phyloP scores from a whole-genome alignment of 768 basidiomycete species.

The Rhodosporidiobolus sp. region DNA sequence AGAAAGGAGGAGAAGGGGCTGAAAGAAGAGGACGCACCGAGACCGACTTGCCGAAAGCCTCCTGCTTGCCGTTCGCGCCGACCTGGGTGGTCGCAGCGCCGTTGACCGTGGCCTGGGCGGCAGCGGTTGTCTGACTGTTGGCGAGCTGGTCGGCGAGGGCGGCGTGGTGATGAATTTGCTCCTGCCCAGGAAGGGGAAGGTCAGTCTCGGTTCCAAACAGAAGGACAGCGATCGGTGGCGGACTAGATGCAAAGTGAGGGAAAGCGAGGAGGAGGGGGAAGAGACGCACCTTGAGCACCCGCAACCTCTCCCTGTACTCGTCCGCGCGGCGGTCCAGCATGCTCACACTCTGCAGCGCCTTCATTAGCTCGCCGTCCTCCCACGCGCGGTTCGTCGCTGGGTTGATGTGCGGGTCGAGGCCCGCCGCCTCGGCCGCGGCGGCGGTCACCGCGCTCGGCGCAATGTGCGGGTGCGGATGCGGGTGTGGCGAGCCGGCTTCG shows the following conservation, averaged over 20 bases:
- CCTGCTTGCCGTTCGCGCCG: neutral
- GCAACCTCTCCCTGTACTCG: slow-evolving; percentile 33
- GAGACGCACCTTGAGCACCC: slow-evolving; percentile 31
- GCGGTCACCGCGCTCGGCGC: slow-evolving; percentile 15
- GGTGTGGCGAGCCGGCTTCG: neutral
- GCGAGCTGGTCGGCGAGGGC: slow-evolving; percentile 31
- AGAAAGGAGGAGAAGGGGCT: neutral
- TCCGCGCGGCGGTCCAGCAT: slow-evolving; percentile 31
- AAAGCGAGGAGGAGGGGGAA: neutral
- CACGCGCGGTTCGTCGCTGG: neutral
- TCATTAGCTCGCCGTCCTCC: slow-evolving; percentile 34
- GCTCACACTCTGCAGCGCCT: slow-evolving; percentile 29
- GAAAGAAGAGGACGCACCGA: too few species aligned
- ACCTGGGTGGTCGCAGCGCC: neutral
- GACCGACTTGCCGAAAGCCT: too few species aligned
- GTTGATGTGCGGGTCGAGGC: neutral
- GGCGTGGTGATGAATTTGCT: slow-evolving; percentile 37
- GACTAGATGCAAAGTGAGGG: too few species aligned
- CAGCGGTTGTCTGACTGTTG: neutral
- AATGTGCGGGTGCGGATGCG: slow-evolving; percentile 19
- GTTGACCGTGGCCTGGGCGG: neutral
- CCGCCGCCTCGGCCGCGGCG: slow-evolving; percentile 13
- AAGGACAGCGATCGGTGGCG: too few species aligned
- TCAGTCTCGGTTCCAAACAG: neutral
- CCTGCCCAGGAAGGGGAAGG: neutral